Base-by-base conservation (phyloP, 768 basidiomycete species). In the Tephrocybe sp. region DNA sequence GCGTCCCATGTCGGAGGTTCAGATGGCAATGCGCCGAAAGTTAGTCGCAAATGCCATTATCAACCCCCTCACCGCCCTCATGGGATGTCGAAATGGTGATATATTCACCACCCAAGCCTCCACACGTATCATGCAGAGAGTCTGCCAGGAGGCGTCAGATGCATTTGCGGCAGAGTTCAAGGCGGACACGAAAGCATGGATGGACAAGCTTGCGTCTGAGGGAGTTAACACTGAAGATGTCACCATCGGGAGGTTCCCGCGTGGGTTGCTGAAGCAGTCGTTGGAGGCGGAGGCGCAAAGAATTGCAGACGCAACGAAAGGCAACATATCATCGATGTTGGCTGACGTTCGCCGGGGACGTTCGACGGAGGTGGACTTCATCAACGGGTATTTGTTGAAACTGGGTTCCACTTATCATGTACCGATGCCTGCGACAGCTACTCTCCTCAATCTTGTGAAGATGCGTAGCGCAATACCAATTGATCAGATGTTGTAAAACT, bases 31-130 rank as follows among this genome's bases (percentile, higher is more conserved):
- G 70, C 84, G 88, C 33, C 83, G 83, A 54, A 94, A 93, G 70
- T 71, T 97, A 38, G 90, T 86, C 25, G 80, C 90, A 52, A 92
- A 96, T 64, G 73, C 85, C 11, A 77, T 84, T 58, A 81, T 98
- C 66, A 93, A 97, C 62, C 85, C 96, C 1, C 76, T 98, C 50
- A 90, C 93, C 0, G 88, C 91, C 8, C 64, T 98, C 20, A 70
- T 93, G 55, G 82, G 83, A 25, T 88, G 93, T 61, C 76, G 80
- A 45, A 96, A 96, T 64, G 93, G 92, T 15, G 82, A 84, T 1
- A 66, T 96, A 17, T 77, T 89, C 62, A 65, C 65, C 5, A 68
- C 78, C 8, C 45, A 59, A 0, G 67, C 71, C 11, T 76, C 83
- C 2, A 56, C 62, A 2, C 67, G 70, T 21, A 65, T 94, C 32